phyloP scores from a whole-genome alignment of 1,139 yeast species.

The Hemisphaericaspora xylofermentans region DNA sequence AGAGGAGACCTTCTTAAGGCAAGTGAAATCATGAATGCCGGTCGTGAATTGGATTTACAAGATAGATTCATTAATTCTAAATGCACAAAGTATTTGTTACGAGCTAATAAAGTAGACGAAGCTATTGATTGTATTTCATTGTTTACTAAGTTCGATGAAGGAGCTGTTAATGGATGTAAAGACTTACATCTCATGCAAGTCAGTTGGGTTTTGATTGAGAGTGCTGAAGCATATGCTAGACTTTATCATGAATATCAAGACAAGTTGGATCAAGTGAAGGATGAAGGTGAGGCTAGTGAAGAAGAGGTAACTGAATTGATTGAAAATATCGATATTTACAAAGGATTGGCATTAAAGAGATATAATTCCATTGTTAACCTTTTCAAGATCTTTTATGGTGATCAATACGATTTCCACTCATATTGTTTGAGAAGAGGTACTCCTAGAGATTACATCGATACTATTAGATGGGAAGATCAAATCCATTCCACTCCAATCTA shows the following conservation, averaged over 20 bases:
- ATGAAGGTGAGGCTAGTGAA: slow-evolving; percentile 12
- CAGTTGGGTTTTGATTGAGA: slow-evolving; percentile 83
- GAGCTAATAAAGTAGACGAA: slow-evolving; percentile 76
- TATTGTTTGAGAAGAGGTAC: slow-evolving; percentile 92
- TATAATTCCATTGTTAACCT: slow-evolving; percentile 65
- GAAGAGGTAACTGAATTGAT: slow-evolving; percentile 29
- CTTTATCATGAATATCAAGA: slow-evolving; percentile 27
- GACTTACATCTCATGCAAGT: slow-evolving; percentile 91
- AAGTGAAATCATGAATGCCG: slow-evolving; percentile 63
- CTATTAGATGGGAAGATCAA: slow-evolving; percentile 78
- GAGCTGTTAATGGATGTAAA: slow-evolving; percentile 73
- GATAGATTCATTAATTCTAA: slow-evolving; percentile 92
- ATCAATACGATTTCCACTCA: slow-evolving; percentile 92
- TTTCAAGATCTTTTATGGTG: slow-evolving; percentile 70
- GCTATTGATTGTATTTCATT: slow-evolving; percentile 75
- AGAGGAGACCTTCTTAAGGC: slow-evolving; percentile 62
- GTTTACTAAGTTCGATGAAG: slow-evolving; percentile 81
- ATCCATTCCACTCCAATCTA: slow-evolving; percentile 70
- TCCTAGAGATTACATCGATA: slow-evolving; percentile 73
- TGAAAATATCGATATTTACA: slow-evolving; percentile 42
- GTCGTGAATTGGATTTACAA: slow-evolving; percentile 76
- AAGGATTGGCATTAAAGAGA: slow-evolving; percentile 81
- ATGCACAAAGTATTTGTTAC: slow-evolving; percentile 75
- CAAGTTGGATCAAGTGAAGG: slow-evolving; percentile 16
- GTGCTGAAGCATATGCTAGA: slow-evolving; percentile 73